Evolutionary conservation across 805 yeast species (phyloP), one percentile per base, ranked within the genome.

Genomic region (Ogataea ramenticola): DNA sequence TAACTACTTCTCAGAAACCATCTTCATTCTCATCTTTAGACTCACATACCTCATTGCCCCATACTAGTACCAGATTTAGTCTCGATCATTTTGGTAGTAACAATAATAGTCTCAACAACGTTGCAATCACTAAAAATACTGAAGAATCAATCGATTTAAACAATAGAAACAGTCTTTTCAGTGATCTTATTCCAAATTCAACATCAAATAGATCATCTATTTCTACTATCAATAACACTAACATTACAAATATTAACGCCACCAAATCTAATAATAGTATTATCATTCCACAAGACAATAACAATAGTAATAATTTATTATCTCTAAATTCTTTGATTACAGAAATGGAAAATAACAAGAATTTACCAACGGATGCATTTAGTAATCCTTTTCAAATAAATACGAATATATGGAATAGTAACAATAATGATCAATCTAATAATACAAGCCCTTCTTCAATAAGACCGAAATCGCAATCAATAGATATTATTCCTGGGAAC

Each of bases 271-370:
- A 45, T 31, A 30, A 12, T 29, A 39, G 17, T 19, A 33, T n/a
- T n/a, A n/a, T n/a, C n/a, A n/a, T n/a, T n/a, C n/a, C n/a, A n/a
- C n/a, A n/a, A n/a, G n/a, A 26, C 24, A 39, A 39, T 24, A 53
- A 51, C 42, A 48, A 47, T 39, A 45, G 58, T 36, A 9, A 5
- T 14, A 29, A 29, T 29, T 29, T 29, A 29, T 29, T 29, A 29
- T n/a, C n/a, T n/a, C n/a, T 29, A 14, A 29, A 14, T 29, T 29
- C 32, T 8, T 29, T 29, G 12, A 29, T 29, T 29, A 11, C 32
- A 29, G 32, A 29, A 29, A 29, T 29, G 32, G 32, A 29, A 11
- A 29, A 29, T 32, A 32, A 32, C n/a, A 32, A 32, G 3, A 16
- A 32, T 32, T 8, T 4, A 11, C 5, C 12, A 29, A 29, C 7